Conservation (phyloP, 1,284 basidiomycete species). For the Trametes hirsuta region DNA sequence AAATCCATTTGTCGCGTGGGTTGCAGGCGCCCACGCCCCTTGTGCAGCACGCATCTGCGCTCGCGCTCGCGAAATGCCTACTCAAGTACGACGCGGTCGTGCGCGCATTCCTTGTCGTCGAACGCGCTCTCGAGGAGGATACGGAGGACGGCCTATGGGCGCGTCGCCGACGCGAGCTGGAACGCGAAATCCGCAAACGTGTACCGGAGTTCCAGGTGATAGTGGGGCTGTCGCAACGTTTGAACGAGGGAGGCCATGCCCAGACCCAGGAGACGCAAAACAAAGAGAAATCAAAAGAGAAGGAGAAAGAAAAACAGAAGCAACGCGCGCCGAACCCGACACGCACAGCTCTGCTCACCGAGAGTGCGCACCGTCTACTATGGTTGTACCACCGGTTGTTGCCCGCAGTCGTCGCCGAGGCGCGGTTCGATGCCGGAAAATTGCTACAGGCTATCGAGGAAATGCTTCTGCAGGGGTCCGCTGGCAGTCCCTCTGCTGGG, state of each 20-base stretch:
- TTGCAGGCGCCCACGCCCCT: slow-evolving; percentile 70
- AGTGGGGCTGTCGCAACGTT: slow-evolving; percentile 73
- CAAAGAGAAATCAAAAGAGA: slow-evolving; percentile 33
- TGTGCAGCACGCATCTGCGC: slow-evolving; percentile 83
- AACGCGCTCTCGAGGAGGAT: slow-evolving; percentile 62
- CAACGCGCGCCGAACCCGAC: slow-evolving; percentile 36
- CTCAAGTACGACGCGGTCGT: slow-evolving; percentile 68
- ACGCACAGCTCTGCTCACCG: slow-evolving; percentile 66
- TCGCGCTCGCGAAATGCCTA: slow-evolving; percentile 74
- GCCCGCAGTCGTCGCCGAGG: slow-evolving; percentile 75
- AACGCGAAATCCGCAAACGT: slow-evolving; percentile 73
- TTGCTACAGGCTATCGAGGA: slow-evolving; percentile 60
- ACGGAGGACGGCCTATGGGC: slow-evolving; percentile 70
- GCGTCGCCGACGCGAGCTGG: slow-evolving; percentile 62
- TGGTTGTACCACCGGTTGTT: slow-evolving; percentile 84
- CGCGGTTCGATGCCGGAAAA: slow-evolving; percentile 86
- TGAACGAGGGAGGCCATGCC: slow-evolving; percentile 5
- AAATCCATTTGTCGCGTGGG: slow-evolving; percentile 78
- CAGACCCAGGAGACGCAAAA: slow-evolving; percentile 10
- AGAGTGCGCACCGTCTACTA: slow-evolving; percentile 78
- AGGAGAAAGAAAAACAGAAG: slow-evolving; percentile 31
- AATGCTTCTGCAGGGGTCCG: slow-evolving; percentile 6
- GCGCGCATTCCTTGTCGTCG: slow-evolving; percentile 53
- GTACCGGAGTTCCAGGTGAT: slow-evolving; percentile 87
- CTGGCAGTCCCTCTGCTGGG: slow-evolving; percentile 33